Evolutionary conservation across 371 early-diverging fungal genomes (phyloP).

Genomic region (Mortierella sp.): DNA sequence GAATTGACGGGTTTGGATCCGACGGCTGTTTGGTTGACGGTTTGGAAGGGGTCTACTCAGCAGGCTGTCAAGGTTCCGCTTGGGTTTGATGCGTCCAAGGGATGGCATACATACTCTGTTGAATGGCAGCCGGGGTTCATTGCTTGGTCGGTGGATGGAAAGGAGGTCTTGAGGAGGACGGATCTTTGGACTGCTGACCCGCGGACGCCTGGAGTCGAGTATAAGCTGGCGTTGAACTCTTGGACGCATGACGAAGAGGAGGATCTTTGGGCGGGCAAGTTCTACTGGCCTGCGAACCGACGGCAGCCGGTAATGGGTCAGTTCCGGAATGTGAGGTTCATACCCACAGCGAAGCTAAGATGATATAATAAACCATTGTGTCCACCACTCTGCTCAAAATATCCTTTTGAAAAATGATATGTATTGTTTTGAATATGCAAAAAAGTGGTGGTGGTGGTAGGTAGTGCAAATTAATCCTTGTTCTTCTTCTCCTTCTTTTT

Average conservation of each 20-base stretch:
- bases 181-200: constrained; percentile 7
- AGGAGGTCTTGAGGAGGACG: constrained; percentile 9
- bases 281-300: constrained; percentile 5
- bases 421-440: background rate
- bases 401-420: constrained; percentile 5
- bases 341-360: background rate
- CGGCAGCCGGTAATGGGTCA: background rate
- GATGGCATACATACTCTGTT: constrained; percentile 19
- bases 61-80: constrained; percentile 4
- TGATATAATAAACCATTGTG: background rate
- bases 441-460: constrained; percentile 1
- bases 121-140: constrained; percentile 18
- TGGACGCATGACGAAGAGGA: constrained; percentile 16
- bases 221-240: constrained; percentile 16
- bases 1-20: constrained; percentile 19
- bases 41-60: constrained; percentile 15
- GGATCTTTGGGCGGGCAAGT: constrained; percentile 18
- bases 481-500: constrained; percentile 43
- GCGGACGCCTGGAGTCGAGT: background rate
- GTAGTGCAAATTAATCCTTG: constrained; percentile 14
- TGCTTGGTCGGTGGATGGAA: constrained; percentile 22
- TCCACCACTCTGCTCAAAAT: background rate
- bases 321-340: constrained; percentile 19
- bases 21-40: constrained; percentile 16
- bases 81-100: constrained; percentile 12